These are phyloP conservation scores for Pseudozyma sp. DNA, from an alignment of 1,284 basidiomycete genomes.

Conservation along the genomic window DNA sequence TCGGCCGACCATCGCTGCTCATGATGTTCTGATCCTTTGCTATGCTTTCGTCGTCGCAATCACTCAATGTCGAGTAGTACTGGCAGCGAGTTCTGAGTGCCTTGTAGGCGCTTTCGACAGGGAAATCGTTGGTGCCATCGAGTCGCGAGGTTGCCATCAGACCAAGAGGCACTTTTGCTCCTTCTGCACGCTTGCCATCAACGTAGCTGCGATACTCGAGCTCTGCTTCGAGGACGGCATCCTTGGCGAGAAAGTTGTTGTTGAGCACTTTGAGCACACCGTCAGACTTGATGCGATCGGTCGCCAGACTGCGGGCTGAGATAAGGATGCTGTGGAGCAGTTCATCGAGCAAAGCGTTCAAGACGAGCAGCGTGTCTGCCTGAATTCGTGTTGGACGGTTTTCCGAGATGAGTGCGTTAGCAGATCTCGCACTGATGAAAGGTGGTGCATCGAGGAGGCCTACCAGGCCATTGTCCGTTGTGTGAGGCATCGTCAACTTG, in stretches of 20 bases:
- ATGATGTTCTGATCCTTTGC: slow-evolving; percentile 62
- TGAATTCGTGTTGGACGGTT: slow-evolving; percentile 63
- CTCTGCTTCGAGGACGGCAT: slow-evolving; percentile 64
- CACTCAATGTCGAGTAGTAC: slow-evolving; percentile 61
- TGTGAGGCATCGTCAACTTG: slow-evolving; percentile 17
- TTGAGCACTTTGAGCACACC: slow-evolving; percentile 59
- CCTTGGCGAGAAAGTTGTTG: slow-evolving; percentile 60
- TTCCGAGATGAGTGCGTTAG: slow-evolving; percentile 62
- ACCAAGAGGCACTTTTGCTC: slow-evolving; percentile 58
- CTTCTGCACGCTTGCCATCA: slow-evolving; percentile 61
- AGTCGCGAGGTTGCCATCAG: slow-evolving; percentile 61
- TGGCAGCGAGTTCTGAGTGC: slow-evolving; percentile 56
- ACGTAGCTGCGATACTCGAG: slow-evolving; percentile 60
- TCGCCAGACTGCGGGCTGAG: slow-evolving; percentile 58
- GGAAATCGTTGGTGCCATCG: slow-evolving; percentile 61
- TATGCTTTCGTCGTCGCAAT: slow-evolving; percentile 50
- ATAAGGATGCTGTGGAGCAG: slow-evolving; percentile 55
- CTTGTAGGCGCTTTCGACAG: slow-evolving; percentile 59
- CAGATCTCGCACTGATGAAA: slow-evolving; percentile 60
- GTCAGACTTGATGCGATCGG: slow-evolving; percentile 65
- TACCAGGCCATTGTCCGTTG: slow-evolving; percentile 5
- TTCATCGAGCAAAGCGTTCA: slow-evolving; percentile 62
- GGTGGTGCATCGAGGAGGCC: slow-evolving; percentile 25
- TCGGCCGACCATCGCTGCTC: slow-evolving; percentile 61
- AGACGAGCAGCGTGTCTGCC: slow-evolving; percentile 53